Evolutionary conservation across 2,329 filamentous ascomycete genomes (phyloP), one percentile per base, ranked within the genome.

Genomic region (Blumeriella jaapii): DNA sequence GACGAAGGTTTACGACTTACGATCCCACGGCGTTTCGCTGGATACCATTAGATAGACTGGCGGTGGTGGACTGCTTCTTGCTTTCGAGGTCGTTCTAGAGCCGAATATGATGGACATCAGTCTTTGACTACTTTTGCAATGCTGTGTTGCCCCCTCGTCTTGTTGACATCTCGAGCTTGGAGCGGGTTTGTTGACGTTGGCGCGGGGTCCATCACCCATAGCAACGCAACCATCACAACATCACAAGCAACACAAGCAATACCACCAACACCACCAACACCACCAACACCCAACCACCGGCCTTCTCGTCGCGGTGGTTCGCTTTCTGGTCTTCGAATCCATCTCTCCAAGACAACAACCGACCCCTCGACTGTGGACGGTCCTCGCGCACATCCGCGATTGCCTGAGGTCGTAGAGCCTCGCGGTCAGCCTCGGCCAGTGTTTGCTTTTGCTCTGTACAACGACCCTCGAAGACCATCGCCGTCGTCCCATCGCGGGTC

Each of bases 381-480:
- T 20, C 9, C 18, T n/a, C n/a, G 17, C 26, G 12, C 22, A 18
- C 13, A 19, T 7, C 9, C 29, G 18, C 12, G 26, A 26, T 39
- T 29, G 31, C 31, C 14, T 34, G 23, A n/a, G n/a, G n/a, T n/a
- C n/a, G 34, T 22, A 32, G 34, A 42, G 40, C 37, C 40, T 39
- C 31, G 22, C 22, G n/a, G 31, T 39, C 40, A 39, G 40, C 40
- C 40, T 42, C 33, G 40, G 34, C 32, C 15, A 15, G 27, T 31
- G 31, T 27, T 38, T 35, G 24, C 28, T 12, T 37, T 30, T 34
- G 12, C 15, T 10, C 10, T 18, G 9, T 36, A 14, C n/a, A 27
- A 20, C 5, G 12, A 23, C 29, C 25, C 29, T 18, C 17, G n/a
- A 17, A 32, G 15, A 17, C 27, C 23, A 20, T 32, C 23, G 15